Conservation (phyloP, 1,284 basidiomycete genomes). For the Salmacisia buchloeana region DNA sequence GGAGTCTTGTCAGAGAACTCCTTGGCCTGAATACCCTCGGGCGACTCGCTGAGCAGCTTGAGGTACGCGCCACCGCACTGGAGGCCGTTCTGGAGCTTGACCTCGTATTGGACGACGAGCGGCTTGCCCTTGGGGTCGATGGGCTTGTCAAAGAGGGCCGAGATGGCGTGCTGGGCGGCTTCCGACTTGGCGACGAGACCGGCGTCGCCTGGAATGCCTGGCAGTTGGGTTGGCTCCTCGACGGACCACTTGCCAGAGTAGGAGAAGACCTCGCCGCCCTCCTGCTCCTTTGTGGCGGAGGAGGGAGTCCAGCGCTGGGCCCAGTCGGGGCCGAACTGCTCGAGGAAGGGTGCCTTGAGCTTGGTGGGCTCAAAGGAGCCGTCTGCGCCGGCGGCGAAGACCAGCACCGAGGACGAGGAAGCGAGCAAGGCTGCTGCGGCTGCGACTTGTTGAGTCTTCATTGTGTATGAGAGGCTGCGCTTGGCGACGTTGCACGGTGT, state of each 20-base stretch:
- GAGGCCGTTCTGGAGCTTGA: conserved; percentile 95
- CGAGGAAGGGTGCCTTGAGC: conserved; percentile 87
- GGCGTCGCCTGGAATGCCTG: conserved; percentile 52
- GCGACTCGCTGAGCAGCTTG: conserved; percentile 70
- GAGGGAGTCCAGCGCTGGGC: conserved; percentile 88
- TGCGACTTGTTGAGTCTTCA: conserved; percentile 8
- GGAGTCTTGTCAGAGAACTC: conserved; percentile 49
- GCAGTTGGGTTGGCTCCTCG: conserved; percentile 74
- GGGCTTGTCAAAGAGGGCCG: conserved; percentile 73
- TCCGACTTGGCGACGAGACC: conserved; percentile 62
- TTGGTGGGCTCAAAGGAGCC: conserved; percentile 61
- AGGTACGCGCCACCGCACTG: conserved; percentile 99
- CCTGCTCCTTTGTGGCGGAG: conserved; percentile 78
- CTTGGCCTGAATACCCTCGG: conserved; percentile 43
- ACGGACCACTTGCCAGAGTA: conserved; percentile 97
- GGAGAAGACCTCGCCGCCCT: conserved; percentile 60
- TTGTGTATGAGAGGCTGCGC: too few relatives aligned
- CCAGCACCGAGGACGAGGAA: conserved; percentile 1
- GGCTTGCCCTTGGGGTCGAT: conserved; percentile 78
- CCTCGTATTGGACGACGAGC: conserved; percentile 92
- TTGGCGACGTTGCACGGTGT: too few relatives aligned
- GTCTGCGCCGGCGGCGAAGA: not conserved
- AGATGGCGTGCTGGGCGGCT: conserved; percentile 94
- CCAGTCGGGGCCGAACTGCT: conserved; percentile 94
- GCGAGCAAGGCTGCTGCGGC: conserved; percentile 7